A percentile compares a stretch with the other conserved stretches of the same genome.
Conservation (phyloP, 805 yeast species). For the Metschnikowia borealis region DNA sequence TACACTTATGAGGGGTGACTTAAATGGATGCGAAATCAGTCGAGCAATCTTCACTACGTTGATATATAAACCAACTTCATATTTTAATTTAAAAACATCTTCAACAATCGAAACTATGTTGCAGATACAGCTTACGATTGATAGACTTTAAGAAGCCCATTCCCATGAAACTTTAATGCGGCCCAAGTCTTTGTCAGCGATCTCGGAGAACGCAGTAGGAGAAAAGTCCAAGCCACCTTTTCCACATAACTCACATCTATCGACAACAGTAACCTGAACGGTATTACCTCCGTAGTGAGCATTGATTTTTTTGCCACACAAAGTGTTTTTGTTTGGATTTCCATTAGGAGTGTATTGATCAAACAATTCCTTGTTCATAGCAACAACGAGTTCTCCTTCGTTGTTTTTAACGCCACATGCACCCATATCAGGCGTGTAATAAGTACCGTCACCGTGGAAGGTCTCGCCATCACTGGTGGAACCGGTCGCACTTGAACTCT, state of each 20-base stretch:
- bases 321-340: slow-evolving; percentile 43
- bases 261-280: slow-evolving; percentile 54
- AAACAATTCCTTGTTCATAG: slow-evolving; percentile 44
- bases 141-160: slow-evolving; percentile 16
- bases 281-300: slow-evolving; percentile 46
- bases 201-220: slow-evolving; percentile 52
- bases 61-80: neutral
- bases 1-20: neutral
- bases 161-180: slow-evolving; percentile 54
- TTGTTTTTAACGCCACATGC: slow-evolving; percentile 51
- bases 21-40: neutral
- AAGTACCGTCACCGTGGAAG: slow-evolving; percentile 47
- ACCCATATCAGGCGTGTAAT: slow-evolving; percentile 44
- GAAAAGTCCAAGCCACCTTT: slow-evolving; percentile 53
- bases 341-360: slow-evolving; percentile 28
- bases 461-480: slow-evolving; percentile 13
- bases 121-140: neutral
- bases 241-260: slow-evolving; percentile 54
- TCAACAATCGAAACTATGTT: neutral
- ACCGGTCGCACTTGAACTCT: slow-evolving; percentile 2
- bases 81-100: neutral
- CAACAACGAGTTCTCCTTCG: slow-evolving; percentile 50
- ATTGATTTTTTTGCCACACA: slow-evolving; percentile 51
- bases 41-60: neutral
- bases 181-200: slow-evolving; percentile 52